A percentile compares a stretch with the other conserved stretches of the same genome.
phyloP scores from a whole-genome alignment of 176 grass and related monocot genomes.

The Cenchrus americanus region DNA sequence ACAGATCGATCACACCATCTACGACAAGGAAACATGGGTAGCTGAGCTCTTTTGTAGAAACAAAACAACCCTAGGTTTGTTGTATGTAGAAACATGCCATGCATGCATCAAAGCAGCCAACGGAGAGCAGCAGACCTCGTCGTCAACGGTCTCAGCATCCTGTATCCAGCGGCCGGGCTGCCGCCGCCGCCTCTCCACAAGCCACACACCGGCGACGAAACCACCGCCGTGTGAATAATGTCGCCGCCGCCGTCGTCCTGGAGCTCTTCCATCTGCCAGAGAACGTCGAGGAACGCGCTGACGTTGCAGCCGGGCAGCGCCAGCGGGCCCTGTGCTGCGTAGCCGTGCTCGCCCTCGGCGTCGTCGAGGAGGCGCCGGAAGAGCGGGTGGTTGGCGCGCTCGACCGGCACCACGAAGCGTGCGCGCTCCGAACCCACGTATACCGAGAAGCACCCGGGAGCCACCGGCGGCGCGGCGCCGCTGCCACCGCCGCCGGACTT shows the following conservation, averaged over 20 bases:
- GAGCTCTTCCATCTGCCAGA: constrained; percentile 61
- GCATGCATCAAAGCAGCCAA: too few relatives aligned
- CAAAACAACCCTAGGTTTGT: too few relatives aligned
- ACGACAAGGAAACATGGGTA: too few relatives aligned
- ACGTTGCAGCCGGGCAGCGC: constrained; percentile 64
- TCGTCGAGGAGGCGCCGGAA: constrained; percentile 70
- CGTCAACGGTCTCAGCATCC: too few relatives aligned
- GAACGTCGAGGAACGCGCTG: constrained; percentile 60
- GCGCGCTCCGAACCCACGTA: constrained; percentile 67
- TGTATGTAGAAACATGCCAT: too few relatives aligned
- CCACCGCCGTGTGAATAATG: too few relatives aligned
- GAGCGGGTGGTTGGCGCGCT: constrained; percentile 70
- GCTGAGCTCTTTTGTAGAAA: too few relatives aligned
- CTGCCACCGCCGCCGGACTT: constrained; percentile 20
- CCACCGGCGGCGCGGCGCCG: not conserved
- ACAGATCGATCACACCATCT: too few relatives aligned
- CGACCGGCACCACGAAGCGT: constrained; percentile 64
- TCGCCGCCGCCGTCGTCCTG: not conserved
- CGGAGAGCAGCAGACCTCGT: too few relatives aligned
- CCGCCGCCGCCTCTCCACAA: too few relatives aligned
- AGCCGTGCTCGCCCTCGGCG: constrained; percentile 65
- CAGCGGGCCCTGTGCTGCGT: constrained; percentile 63
- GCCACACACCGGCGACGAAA: too few relatives aligned
- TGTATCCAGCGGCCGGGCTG: too few relatives aligned
- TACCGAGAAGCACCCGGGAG: constrained; percentile 73